Percentiles rank a stretch among this genome's conserved stretches.
Evolutionary conservation across 306 rosid genomes (phyloP).

Genomic region (Biancaea sappan): DNA sequence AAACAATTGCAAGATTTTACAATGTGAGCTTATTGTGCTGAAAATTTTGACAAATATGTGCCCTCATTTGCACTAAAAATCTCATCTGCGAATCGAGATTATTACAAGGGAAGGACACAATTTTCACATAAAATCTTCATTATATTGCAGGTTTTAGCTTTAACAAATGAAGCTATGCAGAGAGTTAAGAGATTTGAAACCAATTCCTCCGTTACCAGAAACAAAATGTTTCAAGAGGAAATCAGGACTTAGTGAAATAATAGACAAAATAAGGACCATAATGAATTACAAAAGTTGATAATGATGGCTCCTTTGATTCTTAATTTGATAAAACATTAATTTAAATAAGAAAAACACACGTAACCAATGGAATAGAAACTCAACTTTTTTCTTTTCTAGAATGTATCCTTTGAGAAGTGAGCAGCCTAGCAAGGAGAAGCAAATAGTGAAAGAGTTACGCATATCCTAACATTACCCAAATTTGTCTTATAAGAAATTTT

Average conservation of each 20-base stretch:
- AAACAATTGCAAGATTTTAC: not conserved
- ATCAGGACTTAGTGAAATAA: not conserved
- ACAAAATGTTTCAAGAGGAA: not conserved
- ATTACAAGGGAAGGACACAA: not conserved
- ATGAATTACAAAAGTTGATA: not conserved
- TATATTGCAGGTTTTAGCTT: slow-evolving; percentile 7
- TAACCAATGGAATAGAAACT: not conserved
- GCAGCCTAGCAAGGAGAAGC: not conserved
- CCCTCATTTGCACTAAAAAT: not conserved
- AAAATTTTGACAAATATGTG: not conserved
- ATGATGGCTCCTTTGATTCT: not conserved
- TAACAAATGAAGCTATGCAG: slow-evolving; percentile 33
- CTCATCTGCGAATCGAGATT: not conserved
- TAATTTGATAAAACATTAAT: not conserved
- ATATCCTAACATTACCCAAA: not conserved
- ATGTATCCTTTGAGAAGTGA: not conserved
- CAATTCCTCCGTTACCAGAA: not conserved
- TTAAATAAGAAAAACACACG: not conserved
- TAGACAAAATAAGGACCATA: not conserved
- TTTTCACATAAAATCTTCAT: slow-evolving; percentile 22
- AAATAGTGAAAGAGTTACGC: not conserved
- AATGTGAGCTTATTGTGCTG: not conserved
- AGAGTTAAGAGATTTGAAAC: not conserved
- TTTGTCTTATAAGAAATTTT: not conserved
- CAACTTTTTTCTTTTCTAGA: not conserved